A percentile compares a stretch with the other conserved stretches of the same genome.
Conservation (phyloP, 1,284 basidiomycete species). For the Amylostereum chailletii region DNA sequence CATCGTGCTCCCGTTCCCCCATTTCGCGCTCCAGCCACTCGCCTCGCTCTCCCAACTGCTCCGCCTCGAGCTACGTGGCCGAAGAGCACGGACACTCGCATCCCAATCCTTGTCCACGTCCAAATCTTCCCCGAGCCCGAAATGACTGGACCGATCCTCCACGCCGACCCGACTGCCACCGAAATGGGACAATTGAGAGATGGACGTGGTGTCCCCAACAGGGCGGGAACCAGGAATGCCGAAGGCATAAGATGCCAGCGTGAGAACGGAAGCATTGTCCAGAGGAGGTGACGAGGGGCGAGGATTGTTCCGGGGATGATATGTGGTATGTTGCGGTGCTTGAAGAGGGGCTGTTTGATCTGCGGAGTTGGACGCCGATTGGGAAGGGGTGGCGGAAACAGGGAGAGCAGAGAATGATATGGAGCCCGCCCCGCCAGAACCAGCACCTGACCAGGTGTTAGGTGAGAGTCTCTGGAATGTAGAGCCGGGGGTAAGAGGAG, state of each 20-base stretch:
- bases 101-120: slow-evolving; percentile 47
- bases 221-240: slow-evolving; percentile 49
- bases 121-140: slow-evolving; percentile 50
- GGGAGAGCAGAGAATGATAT: slow-evolving; percentile 62
- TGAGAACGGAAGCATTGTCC: slow-evolving; percentile 88
- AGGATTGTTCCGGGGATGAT: slow-evolving; percentile 93
- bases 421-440: slow-evolving; percentile 43
- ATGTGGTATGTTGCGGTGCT: slow-evolving; percentile 81
- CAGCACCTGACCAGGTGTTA: slow-evolving; percentile 51
- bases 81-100: slow-evolving; percentile 71
- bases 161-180: slow-evolving; percentile 28
- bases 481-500: slow-evolving; percentile 49
- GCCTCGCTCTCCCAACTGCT: slow-evolving; percentile 81
- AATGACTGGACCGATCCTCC: slow-evolving; percentile 60
- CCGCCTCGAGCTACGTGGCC: slow-evolving; percentile 71
- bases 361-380: slow-evolving; percentile 31
- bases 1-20: slow-evolving; percentile 29
- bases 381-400: slow-evolving; percentile 42
- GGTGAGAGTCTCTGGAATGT: slow-evolving; percentile 39
- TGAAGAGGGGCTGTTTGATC: slow-evolving; percentile 26
- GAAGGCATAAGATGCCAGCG: slow-evolving; percentile 88
- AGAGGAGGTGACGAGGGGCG: slow-evolving; percentile 82
- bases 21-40: slow-evolving; percentile 75
- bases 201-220: slow-evolving; percentile 42
- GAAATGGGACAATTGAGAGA: slow-evolving; percentile 49